Base-by-base conservation (phyloP, 1,284 basidiomycete species). In the Apiotrichum siamense region DNA sequence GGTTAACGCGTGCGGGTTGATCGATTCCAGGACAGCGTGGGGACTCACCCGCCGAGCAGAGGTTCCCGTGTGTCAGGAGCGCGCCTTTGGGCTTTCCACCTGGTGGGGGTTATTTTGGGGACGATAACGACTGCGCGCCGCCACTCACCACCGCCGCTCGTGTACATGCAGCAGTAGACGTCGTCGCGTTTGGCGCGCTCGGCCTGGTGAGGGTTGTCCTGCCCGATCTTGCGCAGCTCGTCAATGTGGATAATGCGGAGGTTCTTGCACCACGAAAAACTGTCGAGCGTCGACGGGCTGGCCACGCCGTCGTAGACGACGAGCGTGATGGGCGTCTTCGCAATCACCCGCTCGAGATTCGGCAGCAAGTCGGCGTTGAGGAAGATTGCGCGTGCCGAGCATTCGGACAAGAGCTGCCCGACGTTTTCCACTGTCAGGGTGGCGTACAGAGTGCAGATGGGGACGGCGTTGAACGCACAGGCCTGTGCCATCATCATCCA, bases 381-480 rank as follows among this genome's bases (percentile, higher is more conserved):
- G 76, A 93, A 97, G 62, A 75, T 69, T 21, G 53, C 52, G 18
- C 58, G 55, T 58, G 96, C 77, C 33, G 85, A 78, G 21, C 93
- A 90, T 72, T 97, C 93, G 71, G 86, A 85, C 53, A 97, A 81
- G 2, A 93, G 93, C 71, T 97, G 90, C 6, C 84, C 77, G 12
- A 97, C 82, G 50, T 89, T 88, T 0, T 81, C 77, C 64, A 89
- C 86, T 43, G 94, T 92, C 29, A 97, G 84, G 1, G 92, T 94
- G 70, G 97, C 92, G 75, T 98, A 97, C 0, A 93, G 91, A 1
- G 94, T 97, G 9, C 91, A 93, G 63, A 97, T 89, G 42, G 86
- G 78, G 38, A 84, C 81, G 33, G 83, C 82, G 66, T 92, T 83
- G 47, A 80, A 80, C 2, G 81, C 79, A 67, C 88, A 93, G 0